Evolutionary conservation across 2,329 filamentous ascomycete species (phyloP), one percentile per base, ranked within the genome.

Genomic region (Emergomyces orientalis): DNA sequence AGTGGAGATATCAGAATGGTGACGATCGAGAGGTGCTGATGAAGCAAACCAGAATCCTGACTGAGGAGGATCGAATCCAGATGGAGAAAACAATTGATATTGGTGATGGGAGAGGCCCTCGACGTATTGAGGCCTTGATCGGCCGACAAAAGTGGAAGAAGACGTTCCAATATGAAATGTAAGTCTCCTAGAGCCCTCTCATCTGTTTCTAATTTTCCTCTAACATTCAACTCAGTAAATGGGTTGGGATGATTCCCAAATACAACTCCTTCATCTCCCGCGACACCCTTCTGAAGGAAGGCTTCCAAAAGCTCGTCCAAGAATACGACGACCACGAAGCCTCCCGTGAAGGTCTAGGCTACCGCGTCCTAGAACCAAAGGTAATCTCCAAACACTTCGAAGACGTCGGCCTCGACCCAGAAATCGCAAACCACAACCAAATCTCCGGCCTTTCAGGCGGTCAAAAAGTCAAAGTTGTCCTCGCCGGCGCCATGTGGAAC

Each of bases 91-190:
- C 84, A 60, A 83, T 99, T 68, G 89, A 97, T 67, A 77, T 97
- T 55, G 86, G 86, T 52, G 91, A 96, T 69, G 93, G 93, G 69
- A 88, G 86, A 71, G 88, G 90, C 14, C 77, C 82, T 30, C 85
- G 88, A 66, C 89, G 89, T 73, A 81, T 99, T 60, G 94, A 99
- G 76, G 82, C 89, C 19, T 82, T 99, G 34, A 95, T 99, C 69
- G 94, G 94, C 82, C 89, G 94, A 70, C 92, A 97, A 75, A 99
- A 99, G 81, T 97, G 86, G 81, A 97, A 99, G 87, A 99, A 99
- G 86, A 89, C 88, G 49, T 97, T 96, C 85, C 92, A 97, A 82
- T 97, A 97, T 74, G 93, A 97, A 81, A 86, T 97, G 84, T 88
- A 83, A 81, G 84, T 78, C 19, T 25, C 55, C 55, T 14, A 3